Conservation (phyloP, 768 basidiomycete species). For the Psilocybe tampanensis region DNA sequence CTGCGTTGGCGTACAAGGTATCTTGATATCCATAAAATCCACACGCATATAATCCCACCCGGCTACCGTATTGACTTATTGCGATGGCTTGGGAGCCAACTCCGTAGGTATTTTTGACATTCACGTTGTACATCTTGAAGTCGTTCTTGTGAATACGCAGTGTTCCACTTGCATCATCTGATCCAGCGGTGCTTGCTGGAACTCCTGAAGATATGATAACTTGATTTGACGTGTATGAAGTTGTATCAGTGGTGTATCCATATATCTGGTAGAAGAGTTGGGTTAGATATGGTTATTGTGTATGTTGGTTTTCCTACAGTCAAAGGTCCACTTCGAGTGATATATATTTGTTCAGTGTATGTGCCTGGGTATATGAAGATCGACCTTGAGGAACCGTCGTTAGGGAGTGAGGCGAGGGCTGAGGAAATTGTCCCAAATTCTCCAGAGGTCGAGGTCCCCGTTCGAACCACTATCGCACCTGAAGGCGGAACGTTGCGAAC, state of each 20-base stretch:
- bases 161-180: slow-evolving; percentile 50
- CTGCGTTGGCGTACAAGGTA: slow-evolving; percentile 45
- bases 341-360: slow-evolving; percentile 43
- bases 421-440: slow-evolving; percentile 40
- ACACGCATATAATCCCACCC: slow-evolving; percentile 46
- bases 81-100: slow-evolving; percentile 49
- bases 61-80: slow-evolving; percentile 49
- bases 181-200: slow-evolving; percentile 37
- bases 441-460: slow-evolving; percentile 34
- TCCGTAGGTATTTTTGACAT: slow-evolving; percentile 50
- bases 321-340: slow-evolving; percentile 45
- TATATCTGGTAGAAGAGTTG: slow-evolving; percentile 33
- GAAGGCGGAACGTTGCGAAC: slow-evolving; percentile 37
- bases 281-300: neutral
- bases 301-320: slow-evolving; percentile 28
- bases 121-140: slow-evolving; percentile 52
- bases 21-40: slow-evolving; percentile 51
- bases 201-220: slow-evolving; percentile 40
- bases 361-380: slow-evolving; percentile 51
- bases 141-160: slow-evolving; percentile 49
- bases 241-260: slow-evolving; percentile 44
- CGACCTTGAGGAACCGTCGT: slow-evolving; percentile 33
- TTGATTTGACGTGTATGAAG: slow-evolving; percentile 38
- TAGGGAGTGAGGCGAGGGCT: slow-evolving; percentile 42
- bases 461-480: slow-evolving; percentile 42